These are phyloP conservation scores for Gossypium trilobum DNA, from an alignment of 441 rosid species.

Conservation along the genomic window DNA sequence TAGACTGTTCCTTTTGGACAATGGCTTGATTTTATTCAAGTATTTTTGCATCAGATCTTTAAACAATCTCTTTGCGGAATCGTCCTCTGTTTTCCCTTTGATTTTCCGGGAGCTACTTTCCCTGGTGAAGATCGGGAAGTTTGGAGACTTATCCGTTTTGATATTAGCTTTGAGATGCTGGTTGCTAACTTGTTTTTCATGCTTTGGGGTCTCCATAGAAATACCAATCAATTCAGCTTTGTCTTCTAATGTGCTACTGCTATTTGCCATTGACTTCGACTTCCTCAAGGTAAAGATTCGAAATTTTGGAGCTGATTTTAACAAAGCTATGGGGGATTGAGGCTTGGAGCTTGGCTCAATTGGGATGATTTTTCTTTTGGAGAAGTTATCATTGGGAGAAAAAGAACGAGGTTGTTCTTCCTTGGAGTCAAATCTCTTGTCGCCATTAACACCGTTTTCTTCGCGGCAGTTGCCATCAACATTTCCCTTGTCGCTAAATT, in stretches of 20 bases:
- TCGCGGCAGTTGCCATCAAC: neutral
- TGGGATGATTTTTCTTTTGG: constrained; percentile 63
- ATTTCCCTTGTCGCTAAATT: constrained; percentile 20
- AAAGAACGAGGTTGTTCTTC: constrained; percentile 19
- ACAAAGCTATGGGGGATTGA: constrained; percentile 35
- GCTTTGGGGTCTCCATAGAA: constrained; percentile 13
- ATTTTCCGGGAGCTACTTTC: constrained; percentile 15
- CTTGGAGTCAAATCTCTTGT: constrained; percentile 19
- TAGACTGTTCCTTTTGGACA: constrained; percentile 23
- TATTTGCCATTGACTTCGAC: constrained; percentile 23
- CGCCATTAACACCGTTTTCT: constrained; percentile 3
- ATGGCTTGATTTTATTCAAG: constrained; percentile 40
- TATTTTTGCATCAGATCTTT: constrained; percentile 35
- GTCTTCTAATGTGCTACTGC: constrained; percentile 19
- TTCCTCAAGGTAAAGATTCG: constrained; percentile 38
- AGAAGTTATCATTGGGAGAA: constrained; percentile 29
- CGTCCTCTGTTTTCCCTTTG: constrained; percentile 13
- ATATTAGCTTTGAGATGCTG: constrained; percentile 24
- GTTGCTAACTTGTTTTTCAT: constrained; percentile 15
- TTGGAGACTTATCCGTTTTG: constrained; percentile 20
- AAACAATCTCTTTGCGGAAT: constrained; percentile 28
- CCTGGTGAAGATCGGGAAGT: constrained; percentile 14
- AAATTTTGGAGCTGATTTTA: constrained; percentile 37
- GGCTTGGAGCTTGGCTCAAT: constrained; percentile 35
- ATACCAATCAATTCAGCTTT: constrained; percentile 12